phyloP scores from a whole-genome alignment of 306 rosid genomes.

The Lathyrus oleraceus region DNA sequence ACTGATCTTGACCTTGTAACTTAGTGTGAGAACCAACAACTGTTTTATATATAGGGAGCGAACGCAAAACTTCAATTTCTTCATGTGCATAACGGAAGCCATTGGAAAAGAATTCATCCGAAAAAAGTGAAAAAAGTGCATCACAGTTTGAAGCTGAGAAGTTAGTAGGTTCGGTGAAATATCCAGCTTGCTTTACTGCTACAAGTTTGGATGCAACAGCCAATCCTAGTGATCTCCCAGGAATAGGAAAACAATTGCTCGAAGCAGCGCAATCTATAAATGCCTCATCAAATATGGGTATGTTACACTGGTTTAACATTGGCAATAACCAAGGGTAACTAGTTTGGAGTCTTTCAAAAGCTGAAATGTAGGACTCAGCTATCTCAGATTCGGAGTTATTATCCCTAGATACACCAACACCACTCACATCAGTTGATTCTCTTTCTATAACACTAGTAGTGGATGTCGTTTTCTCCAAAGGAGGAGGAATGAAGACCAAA shows the following conservation, averaged over 20 bases:
- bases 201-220: constrained; percentile 88
- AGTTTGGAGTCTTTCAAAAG: constrained; percentile 62
- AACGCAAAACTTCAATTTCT: constrained; percentile 76
- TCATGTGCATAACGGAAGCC: constrained; percentile 56
- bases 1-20: constrained; percentile 67
- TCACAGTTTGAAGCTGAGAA: constrained; percentile 65
- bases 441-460: constrained; percentile 45
- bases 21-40: constrained; percentile 82
- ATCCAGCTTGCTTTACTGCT: constrained; percentile 84
- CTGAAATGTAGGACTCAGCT: constrained; percentile 54
- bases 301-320: constrained; percentile 81
- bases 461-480: constrained; percentile 41
- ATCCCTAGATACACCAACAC: constrained; percentile 32
- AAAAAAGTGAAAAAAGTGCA: constrained; percentile 79
- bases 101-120: constrained; percentile 58
- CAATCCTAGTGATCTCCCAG: constrained; percentile 71
- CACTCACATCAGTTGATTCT: constrained; percentile 43
- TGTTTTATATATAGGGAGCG: constrained; percentile 88
- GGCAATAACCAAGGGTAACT: constrained; percentile 82
- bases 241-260: constrained; percentile 62
- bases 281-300: constrained; percentile 80
- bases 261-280: constrained; percentile 75
- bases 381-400: constrained; percentile 50
- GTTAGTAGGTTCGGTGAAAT: constrained; percentile 67
- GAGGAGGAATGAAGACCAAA: constrained; percentile 85